Evolutionary conservation across 345 rosid species (phyloP).

Genomic region (Camelina neglecta): DNA sequence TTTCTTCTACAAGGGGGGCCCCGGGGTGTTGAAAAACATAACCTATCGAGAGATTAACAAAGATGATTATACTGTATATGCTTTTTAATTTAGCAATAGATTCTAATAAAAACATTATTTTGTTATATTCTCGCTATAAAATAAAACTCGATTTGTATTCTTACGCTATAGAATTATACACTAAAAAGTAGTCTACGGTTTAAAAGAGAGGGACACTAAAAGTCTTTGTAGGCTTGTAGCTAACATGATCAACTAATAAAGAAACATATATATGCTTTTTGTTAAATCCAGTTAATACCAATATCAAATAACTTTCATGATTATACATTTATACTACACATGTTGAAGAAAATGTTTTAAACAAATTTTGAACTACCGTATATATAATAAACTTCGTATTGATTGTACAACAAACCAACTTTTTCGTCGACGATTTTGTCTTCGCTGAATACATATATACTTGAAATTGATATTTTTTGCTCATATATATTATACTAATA

Average conservation of each 20-base stretch:
- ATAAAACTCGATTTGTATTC: conserved; percentile 14
- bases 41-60: conserved; percentile 8
- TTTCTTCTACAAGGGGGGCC: too few relatives aligned
- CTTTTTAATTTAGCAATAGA: conserved; percentile 6
- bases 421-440: neutral
- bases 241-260: neutral
- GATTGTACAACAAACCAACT: neutral
- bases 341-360: neutral
- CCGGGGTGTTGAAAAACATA: conserved; percentile 38
- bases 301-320: neutral
- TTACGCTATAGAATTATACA: conserved; percentile 16
- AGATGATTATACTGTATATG: conserved; percentile 10
- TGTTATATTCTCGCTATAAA: neutral
- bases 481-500: neutral
- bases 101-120: neutral
- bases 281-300: neutral
- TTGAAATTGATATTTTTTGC: neutral
- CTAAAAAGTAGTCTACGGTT: neutral
- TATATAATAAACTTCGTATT: too few relatives aligned
- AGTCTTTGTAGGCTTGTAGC: conserved; percentile 19
- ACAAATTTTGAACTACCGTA: neutral
- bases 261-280: conserved; percentile 8
- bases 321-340: too few relatives aligned
- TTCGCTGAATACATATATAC: neutral
- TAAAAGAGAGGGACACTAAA: conserved; percentile 32